phyloP scores from a whole-genome alignment of 2,329 filamentous ascomycete genomes.

The Colletotrichum spaethianum region DNA sequence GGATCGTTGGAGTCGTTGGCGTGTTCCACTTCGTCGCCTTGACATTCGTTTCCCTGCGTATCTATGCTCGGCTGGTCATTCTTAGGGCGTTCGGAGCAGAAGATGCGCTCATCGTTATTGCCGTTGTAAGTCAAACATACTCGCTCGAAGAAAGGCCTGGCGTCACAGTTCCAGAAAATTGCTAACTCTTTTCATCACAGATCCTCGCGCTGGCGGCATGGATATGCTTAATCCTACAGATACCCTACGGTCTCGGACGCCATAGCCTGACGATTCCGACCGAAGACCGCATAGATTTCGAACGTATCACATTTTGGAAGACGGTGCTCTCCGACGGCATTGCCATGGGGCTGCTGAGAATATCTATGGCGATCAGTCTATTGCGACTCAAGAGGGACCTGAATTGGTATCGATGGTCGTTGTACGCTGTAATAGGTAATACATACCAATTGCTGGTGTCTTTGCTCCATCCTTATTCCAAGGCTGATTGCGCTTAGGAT shows the following conservation, averaged over 20 bases:
- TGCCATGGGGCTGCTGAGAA: conserved; percentile 44
- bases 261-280: conserved; percentile 38
- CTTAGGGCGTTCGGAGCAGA: conserved; percentile 47
- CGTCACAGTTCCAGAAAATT: too few relatives aligned
- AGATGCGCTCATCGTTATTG: conserved; percentile 46
- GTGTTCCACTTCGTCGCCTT: conserved; percentile 44
- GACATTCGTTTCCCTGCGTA: conserved; percentile 44
- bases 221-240: conserved; percentile 45
- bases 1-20: conserved; percentile 42
- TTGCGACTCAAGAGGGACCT: conserved; percentile 43
- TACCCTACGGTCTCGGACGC: conserved; percentile 44
- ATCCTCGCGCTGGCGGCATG: conserved; percentile 42
- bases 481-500: conserved; percentile 7
- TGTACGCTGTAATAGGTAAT: conserved; percentile 44
- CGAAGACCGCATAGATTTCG: conserved; percentile 41
- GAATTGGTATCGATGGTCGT: conserved; percentile 44
- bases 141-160: neutral
- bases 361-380: conserved; percentile 44
- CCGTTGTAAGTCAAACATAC: conserved; percentile 37
- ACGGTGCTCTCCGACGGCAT: conserved; percentile 44
- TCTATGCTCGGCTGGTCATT: conserved; percentile 46
- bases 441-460: neutral
- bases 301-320: conserved; percentile 45
- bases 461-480: neutral
- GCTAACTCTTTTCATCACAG: neutral